Evolutionary conservation across 2,329 filamentous ascomycete species (phyloP), one percentile per base, ranked within the genome.

Genomic region (Calonectria fujianensis): DNA sequence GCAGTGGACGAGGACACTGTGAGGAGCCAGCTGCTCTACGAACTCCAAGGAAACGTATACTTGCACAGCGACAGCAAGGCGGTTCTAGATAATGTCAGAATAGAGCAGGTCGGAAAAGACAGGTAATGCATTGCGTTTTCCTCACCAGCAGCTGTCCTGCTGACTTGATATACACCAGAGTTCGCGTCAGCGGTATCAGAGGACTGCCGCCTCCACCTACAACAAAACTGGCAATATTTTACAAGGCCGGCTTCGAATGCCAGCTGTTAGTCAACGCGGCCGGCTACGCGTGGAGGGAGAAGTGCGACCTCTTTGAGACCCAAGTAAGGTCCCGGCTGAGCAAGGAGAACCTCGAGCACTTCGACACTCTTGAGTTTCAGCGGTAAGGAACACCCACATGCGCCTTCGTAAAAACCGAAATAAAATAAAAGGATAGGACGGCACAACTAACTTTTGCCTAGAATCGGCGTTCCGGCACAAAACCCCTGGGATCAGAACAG

Each of bases 21-120:
- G 32, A 71, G 59, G 37, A 64, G 69, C 3, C 69, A 71, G 27
- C n/a, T 71, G 35, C 69, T 71, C 41, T 71, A 71, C 27, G 69
- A 71, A 39, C 37, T 71, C 10, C 69, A 71, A 14, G 69, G 69
- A 10, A 71, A 71, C 16, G n/a, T 57, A n/a, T 71, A 71, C 50
- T 14, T 71, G 35, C 69, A 71, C 48, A 71, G 69, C 48, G 69
- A 71, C 32, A 35, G 39, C 11, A 71, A 65, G 35, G 69, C 69
- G 2, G 59, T 65, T 0, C 4, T 80, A 27, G 76, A 78, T 2
- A 74, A 76, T 0, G 67, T 75, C 1, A 71, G 66, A 2, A 70
- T 75, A 10, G 68, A 74, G 16, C 71, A 77, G n/a, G 70, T 65
- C 1, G 69, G 69, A 18, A 71, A 57, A 37, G 59, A 71, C 14